Conservation (phyloP, 1,284 basidiomycete genomes). For the Ganoderma boninense region DNA sequence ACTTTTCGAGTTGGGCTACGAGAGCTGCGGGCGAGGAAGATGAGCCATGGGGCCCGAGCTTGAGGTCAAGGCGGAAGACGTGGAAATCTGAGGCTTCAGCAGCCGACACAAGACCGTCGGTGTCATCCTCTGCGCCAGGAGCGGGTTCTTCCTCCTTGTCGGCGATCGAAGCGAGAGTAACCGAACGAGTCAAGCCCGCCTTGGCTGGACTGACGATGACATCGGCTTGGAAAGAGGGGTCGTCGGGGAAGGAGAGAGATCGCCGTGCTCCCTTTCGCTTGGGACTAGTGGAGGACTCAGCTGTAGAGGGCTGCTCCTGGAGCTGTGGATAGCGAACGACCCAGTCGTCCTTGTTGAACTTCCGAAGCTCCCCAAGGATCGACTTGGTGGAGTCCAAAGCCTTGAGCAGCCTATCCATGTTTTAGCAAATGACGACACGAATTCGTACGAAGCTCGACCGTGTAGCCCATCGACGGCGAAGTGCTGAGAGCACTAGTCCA, state of each 20-base stretch:
- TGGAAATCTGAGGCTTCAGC: constrained; percentile 69
- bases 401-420: constrained; percentile 66
- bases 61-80: constrained; percentile 92
- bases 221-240: constrained; percentile 72
- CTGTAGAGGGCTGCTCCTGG: constrained; percentile 46
- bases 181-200: constrained; percentile 60
- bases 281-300: constrained; percentile 39
- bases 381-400: constrained; percentile 78
- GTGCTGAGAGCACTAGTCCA: neutral
- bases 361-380: constrained; percentile 77
- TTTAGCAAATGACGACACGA: neutral
- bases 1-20: constrained; percentile 91
- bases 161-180: constrained; percentile 62
- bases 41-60: constrained; percentile 82
- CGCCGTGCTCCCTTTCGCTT: constrained; percentile 59
- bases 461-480: neutral
- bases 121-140: constrained; percentile 45
- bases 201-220: constrained; percentile 64
- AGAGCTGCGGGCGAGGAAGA: constrained; percentile 79
- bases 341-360: constrained; percentile 90
- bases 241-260: constrained; percentile 85
- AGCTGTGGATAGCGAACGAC: constrained; percentile 87
- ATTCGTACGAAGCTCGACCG: neutral
- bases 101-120: constrained; percentile 52
- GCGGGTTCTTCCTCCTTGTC: constrained; percentile 49